Base-by-base conservation (phyloP, 2,329 filamentous ascomycete genomes). In the Pseudodiploospora longispora region DNA sequence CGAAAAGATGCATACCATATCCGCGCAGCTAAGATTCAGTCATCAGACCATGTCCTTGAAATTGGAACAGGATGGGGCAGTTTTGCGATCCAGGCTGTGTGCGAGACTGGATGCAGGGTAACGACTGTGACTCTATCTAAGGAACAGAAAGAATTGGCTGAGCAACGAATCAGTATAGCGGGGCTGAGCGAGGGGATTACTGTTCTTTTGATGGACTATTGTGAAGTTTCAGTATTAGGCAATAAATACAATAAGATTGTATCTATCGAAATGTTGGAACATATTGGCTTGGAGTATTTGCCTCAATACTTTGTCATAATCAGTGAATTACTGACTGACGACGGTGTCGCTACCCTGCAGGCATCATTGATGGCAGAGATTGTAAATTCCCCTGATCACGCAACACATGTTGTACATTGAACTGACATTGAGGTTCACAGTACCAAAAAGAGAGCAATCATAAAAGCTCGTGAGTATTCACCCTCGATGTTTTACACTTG, bases 191-290 rank as follows among this genome's bases (percentile, higher is more conserved):
- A 79, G 49, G 69, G 68, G 19, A 83, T 87, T 49, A 68, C 75
- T 12, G 78, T 87, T 2, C 59, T 78, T 39, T 67, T 87, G 0
- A 76, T 76, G 64, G 84, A 87, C 56, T 88, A 87, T 57, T 75
- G 84, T 40, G 73, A 70, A 27, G 63, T 85, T 4, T 71, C 75
- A 1, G 59, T 71, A 0, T 75, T 78, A 0, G 65, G 68, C 37
- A 66, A 62, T 0, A 64, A 68, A 0, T 87, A 78, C 51, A 83
- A 88, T 60, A 85, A 85, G 57, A 69, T 87, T 5, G 71, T 87
- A 6, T 85, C 80, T 3, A 85, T 87, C 42, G 84, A 87, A 57
- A 87, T 87, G 84, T 64, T 87, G 27, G 84, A 88, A 63, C 81
- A 81, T 1, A 83, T 87, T 0, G 84, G 83, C 3, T 67, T 72